Base-by-base conservation (phyloP, 176 grass and related monocot species). In the Rhynchospora breviuscula region DNA sequence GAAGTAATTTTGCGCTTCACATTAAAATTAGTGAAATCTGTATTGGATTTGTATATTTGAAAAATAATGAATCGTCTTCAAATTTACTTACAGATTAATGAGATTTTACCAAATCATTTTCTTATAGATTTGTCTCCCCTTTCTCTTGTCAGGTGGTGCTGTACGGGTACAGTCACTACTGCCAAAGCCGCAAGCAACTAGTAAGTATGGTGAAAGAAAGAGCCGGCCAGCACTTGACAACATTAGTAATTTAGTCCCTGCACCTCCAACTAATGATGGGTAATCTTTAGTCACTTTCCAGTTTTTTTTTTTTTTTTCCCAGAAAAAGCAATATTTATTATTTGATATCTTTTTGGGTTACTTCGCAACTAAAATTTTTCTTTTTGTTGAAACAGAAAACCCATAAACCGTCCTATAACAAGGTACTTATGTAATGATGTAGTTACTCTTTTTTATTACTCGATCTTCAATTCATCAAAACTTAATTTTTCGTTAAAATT, bases 341-440 rank as follows among this genome's bases (percentile, higher is more conserved):
- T 66, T 65, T 53, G 0, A 29, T 66, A 29, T 21, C 51, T 51
- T 26, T 82, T 44, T 53, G 17, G 7, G 47, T 46, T 43, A 59
- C 17, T 29, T 31, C 3, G 51, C 44, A 82, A 25, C 22, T 65
- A 54, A 61, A 7, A 23, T 45, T 68, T 81, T 75, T 54, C 6
- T 57, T 47, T 58, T 40, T 79, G 22, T 56, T 81, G 79, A 51
- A 81, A 52, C 80, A 82, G 80, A 62, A 63, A 82, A 68, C 80
- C 61, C 44, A 51, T 68, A 47, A 82, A 82, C 45, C 80, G 80
- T 66, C 80, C 80, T 3, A 66, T 82, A 52, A 82, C 80, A 4
- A 82, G 80, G 80, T 82, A 82, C 43, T 8, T 82, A 5, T 65
- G 13, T 48, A 43, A 15, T 62, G n/a, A 29, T 82, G 47, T 29